Base-by-base conservation (phyloP, 257 asterid genomes). In the Gardenia jasminoides region DNA sequence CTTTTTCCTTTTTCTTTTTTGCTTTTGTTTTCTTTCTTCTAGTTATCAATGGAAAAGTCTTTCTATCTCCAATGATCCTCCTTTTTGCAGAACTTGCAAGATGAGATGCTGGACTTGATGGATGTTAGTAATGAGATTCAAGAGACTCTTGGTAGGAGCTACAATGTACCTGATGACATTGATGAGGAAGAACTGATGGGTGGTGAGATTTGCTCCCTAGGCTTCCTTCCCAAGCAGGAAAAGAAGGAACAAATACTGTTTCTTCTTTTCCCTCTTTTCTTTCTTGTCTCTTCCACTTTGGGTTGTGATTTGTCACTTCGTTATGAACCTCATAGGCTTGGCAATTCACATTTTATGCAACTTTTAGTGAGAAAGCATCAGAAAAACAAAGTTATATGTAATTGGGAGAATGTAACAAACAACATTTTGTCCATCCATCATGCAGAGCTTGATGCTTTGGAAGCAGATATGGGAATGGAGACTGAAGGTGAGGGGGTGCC, bases 81-180 rank as follows among this genome's bases (percentile, higher is more conserved):
- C 65, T 24, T 54, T 10, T 41, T 74, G 70, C 83, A 96, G 99
- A 93, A 86, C 83, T 84, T 96, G 80, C 99, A 96, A 93, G 99
- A 96, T 87, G 97, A 96, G 84, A 93, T 96, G 98, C 82, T 96
- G 97, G 98, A 93, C 90, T 90, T 96, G 81, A 96, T 96, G 99
- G 99, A 93, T 83, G 96, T 92, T 82, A 96, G 99, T 86, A 89
- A 83, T 79, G 99, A 96, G 89, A 92, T 96, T 84, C 99, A 96
- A 84, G 98, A 96, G 83, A 84, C 97, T 59, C 99, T 96, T 76
- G 98, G 99, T 70, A 87, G 98, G 87, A 96, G 97, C 92, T 96
- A 96, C 81, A 91, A 79, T 77, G 95, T 96, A 6, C 98, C 99
- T 58, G 97, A 96, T 86, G 98, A 96, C 88, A 86, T 96, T 64